Evolutionary conservation across 2,329 filamentous ascomycete genomes (phyloP).

Genomic region (Scortechinia acanthostroma): DNA sequence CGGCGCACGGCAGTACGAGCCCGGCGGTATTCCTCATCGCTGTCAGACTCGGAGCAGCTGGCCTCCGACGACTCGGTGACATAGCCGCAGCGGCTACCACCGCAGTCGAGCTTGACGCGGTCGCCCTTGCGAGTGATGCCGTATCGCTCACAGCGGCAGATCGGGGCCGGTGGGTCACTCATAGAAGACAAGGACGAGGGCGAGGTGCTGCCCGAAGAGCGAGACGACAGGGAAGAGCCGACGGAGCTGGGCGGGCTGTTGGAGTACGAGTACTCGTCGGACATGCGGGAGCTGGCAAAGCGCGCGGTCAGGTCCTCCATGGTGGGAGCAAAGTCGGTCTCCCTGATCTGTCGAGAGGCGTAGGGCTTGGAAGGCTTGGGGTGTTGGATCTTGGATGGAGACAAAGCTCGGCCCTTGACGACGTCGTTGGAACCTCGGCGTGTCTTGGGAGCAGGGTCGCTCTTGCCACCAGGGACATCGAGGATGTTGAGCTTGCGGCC

Average conservation of each 20-base stretch:
- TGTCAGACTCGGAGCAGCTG: slow-evolving; percentile 48
- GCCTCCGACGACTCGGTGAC: slow-evolving; percentile 55
- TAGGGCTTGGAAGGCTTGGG: slow-evolving; percentile 85
- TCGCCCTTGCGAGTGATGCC: slow-evolving; percentile 90
- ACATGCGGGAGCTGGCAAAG: slow-evolving; percentile 57
- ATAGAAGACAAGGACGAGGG: slow-evolving; percentile 69
- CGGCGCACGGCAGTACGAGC: slow-evolving; percentile 42
- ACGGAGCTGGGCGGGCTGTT: slow-evolving; percentile 38
- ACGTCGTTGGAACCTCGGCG: slow-evolving; percentile 46
- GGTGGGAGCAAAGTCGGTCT: slow-evolving; percentile 45
- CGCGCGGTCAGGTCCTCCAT: slow-evolving; percentile 75
- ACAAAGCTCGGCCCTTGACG: slow-evolving; percentile 81
- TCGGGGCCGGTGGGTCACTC: slow-evolving; percentile 73
- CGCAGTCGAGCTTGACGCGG: slow-evolving; percentile 92
- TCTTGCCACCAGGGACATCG: slow-evolving; percentile 66
- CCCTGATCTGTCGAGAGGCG: slow-evolving; percentile 79
- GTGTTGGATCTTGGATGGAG: slow-evolving; percentile 80
- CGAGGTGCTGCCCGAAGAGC: slow-evolving; percentile 63
- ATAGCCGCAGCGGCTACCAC: slow-evolving; percentile 80
- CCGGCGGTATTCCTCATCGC: slow-evolving; percentile 50
- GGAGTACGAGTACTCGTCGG: slow-evolving; percentile 38
- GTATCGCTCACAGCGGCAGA: slow-evolving; percentile 84
- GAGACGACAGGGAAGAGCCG: slow-evolving; percentile 65
- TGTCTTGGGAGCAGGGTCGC: neutral
- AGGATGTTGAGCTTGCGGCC: slow-evolving; percentile 96